Conservation (phyloP, 805 yeast species). For the Blastobotrys muscicola region DNA sequence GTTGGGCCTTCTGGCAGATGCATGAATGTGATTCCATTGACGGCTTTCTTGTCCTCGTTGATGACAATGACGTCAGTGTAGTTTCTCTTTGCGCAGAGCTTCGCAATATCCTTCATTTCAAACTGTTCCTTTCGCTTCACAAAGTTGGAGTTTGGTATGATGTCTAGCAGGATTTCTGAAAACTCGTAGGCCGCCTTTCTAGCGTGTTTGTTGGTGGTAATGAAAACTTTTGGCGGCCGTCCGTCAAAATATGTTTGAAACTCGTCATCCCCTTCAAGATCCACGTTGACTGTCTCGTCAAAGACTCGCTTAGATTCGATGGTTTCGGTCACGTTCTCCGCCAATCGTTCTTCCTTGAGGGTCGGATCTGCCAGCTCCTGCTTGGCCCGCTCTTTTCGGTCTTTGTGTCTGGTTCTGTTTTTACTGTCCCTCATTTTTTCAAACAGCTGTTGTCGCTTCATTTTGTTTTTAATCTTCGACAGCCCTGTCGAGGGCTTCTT, state of each 20-base stretch:
- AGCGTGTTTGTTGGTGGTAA: constrained; percentile 85
- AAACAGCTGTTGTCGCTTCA: constrained; percentile 67
- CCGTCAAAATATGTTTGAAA: constrained; percentile 51
- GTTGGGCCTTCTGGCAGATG: constrained; percentile 96
- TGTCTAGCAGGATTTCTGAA: constrained; percentile 75
- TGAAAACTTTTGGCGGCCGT: constrained; percentile 71
- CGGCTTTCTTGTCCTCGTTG: constrained; percentile 88
- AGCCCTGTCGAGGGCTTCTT: neutral
- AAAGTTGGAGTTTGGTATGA: constrained; percentile 78
- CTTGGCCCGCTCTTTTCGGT: constrained; percentile 74
- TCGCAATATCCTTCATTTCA: constrained; percentile 78
- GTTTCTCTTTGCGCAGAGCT: constrained; percentile 69
- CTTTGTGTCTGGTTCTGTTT: constrained; percentile 66
- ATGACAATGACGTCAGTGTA: constrained; percentile 82
- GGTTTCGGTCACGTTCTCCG: constrained; percentile 70
- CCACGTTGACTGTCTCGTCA: constrained; percentile 65
- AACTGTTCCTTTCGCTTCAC: constrained; percentile 81
- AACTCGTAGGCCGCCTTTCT: constrained; percentile 81
- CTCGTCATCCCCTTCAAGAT: constrained; percentile 37
- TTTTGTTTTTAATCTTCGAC: constrained; percentile 42
- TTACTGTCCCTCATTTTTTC: constrained; percentile 65
- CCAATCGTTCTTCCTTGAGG: constrained; percentile 67
- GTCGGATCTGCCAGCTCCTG: constrained; percentile 81
- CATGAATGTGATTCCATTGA: constrained; percentile 85
- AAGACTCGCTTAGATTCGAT: constrained; percentile 75